Percentiles rank a stretch among this genome's conserved stretches.
These are phyloP conservation scores for Talaromyces sp. DNA, from an alignment of 2,329 filamentous ascomycete genomes.

Conservation along the genomic window DNA sequence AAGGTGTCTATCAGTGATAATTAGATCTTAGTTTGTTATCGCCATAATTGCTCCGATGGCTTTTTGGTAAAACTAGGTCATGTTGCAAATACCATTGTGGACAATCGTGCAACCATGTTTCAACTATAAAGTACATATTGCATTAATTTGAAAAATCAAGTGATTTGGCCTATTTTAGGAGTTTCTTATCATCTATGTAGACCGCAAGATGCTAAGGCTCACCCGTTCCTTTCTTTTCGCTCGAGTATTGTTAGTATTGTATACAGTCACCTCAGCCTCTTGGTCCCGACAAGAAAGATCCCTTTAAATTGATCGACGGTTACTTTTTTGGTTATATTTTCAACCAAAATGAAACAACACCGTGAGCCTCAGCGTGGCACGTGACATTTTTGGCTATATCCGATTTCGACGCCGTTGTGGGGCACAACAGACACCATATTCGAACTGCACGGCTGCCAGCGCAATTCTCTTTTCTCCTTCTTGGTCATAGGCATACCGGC, in stretches of 20 bases:
- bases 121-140: not conserved
- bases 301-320: not conserved
- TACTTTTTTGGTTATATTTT: not conserved
- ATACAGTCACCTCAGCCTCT: not conserved
- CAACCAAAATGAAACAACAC: not conserved
- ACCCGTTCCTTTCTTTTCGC: not conserved
- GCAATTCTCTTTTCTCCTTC: not conserved
- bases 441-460: not conserved
- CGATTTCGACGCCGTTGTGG: not conserved
- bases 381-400: not conserved
- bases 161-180: too few species aligned
- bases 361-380: not conserved
- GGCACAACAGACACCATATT: not conserved
- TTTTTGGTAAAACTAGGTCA: not conserved
- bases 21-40: not conserved
- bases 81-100: not conserved
- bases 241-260: not conserved
- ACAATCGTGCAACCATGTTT: not conserved
- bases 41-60: not conserved
- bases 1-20: constrained; percentile 50
- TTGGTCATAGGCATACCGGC: not conserved
- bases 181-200: not conserved
- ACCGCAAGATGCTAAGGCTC: not conserved
- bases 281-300: not conserved
- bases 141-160: not conserved